These are phyloP conservation scores for Xerocomus potaroensis DNA, from an alignment of 768 basidiomycete genomes.

Conservation along the genomic window DNA sequence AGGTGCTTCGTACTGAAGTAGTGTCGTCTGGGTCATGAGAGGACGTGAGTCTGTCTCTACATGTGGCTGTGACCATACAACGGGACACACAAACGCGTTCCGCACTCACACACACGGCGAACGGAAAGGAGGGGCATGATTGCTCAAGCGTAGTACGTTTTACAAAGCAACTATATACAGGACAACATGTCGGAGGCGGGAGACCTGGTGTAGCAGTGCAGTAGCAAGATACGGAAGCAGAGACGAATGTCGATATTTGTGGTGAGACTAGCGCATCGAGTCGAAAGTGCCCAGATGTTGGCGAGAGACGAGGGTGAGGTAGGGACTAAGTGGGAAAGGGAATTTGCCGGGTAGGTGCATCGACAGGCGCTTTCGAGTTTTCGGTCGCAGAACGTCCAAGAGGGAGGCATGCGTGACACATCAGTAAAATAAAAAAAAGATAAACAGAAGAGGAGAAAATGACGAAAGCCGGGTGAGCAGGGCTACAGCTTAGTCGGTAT, in stretches of 20 bases:
- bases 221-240: constrained; percentile 15
- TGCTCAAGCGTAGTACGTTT: constrained; percentile 12
- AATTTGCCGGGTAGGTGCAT: constrained; percentile 19
- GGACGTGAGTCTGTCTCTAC: constrained; percentile 2
- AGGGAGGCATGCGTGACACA: constrained; percentile 24
- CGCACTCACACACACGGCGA: no score
- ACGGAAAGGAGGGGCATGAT: constrained; percentile 10
- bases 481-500: constrained; percentile 48
- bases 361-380: constrained; percentile 23
- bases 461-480: constrained; percentile 8
- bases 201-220: constrained; percentile 20
- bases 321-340: constrained; percentile 4
- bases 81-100: no score
- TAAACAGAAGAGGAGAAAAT: constrained; percentile 18
- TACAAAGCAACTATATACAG: constrained; percentile 31
- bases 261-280: constrained; percentile 20
- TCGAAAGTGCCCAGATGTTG: constrained; percentile 18
- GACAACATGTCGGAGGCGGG: constrained; percentile 21
- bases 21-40: constrained; percentile 62
- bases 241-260: constrained; percentile 17
- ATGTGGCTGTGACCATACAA: constrained; percentile 31
- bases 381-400: constrained; percentile 20
- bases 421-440: constrained; percentile 32
- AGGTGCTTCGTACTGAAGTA: constrained; percentile 81
- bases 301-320: constrained; percentile 4